These are phyloP conservation scores for Combretum micranthum DNA, from an alignment of 345 rosid species.

Conservation along the genomic window DNA sequence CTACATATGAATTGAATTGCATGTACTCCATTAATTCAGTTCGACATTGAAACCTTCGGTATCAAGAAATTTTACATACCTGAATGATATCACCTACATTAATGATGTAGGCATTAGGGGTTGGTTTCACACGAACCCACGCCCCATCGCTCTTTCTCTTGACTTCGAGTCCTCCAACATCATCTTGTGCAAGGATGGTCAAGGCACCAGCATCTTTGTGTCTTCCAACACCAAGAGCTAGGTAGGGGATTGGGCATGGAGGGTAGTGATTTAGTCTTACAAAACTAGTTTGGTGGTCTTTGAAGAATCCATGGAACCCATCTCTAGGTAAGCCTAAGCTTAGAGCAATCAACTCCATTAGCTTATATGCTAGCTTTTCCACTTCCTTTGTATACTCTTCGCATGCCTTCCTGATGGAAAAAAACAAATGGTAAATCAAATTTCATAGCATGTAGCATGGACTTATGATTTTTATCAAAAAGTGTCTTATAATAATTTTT, in stretches of 20 bases:
- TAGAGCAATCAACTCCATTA: constrained; percentile 45
- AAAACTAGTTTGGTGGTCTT: constrained; percentile 38
- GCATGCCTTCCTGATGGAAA: constrained; percentile 30
- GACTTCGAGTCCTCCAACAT: constrained; percentile 31
- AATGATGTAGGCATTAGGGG: constrained; percentile 20
- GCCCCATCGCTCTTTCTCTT: constrained; percentile 29
- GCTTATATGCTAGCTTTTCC: constrained; percentile 36
- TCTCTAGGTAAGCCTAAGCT: constrained; percentile 48
- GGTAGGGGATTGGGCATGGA: constrained; percentile 27
- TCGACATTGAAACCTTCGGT: too few relatives aligned
- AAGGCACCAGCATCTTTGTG: constrained; percentile 24
- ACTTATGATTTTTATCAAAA: too few relatives aligned
- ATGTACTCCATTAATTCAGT: too few relatives aligned
- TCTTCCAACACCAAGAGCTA: constrained; percentile 26
- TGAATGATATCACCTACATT: constrained; percentile 26
- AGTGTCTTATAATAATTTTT: too few relatives aligned
- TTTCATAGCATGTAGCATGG: too few relatives aligned
- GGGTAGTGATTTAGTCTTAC: constrained; percentile 31
- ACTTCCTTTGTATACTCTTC: constrained; percentile 40
- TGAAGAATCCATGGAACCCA: constrained; percentile 38
- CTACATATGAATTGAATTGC: too few relatives aligned
- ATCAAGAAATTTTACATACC: constrained; percentile 9
- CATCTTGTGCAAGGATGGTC: constrained; percentile 28
- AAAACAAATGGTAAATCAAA: too few relatives aligned
- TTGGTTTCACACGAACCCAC: constrained; percentile 30